Conservation (phyloP, 176 grass and related monocot genomes). For the Musa acuminata region DNA sequence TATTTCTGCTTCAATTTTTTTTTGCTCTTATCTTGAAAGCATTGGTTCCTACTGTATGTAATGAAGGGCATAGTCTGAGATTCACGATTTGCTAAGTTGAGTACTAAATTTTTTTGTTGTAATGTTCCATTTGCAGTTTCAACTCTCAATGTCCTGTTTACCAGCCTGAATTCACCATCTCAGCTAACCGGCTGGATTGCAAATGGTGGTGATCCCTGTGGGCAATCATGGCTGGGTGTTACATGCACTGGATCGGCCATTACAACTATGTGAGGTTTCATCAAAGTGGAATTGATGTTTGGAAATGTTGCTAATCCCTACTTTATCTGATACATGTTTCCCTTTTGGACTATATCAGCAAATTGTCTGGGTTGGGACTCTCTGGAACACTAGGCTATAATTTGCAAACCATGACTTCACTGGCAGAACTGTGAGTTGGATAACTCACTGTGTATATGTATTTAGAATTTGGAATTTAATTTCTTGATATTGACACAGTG, state of each 20-base stretch:
- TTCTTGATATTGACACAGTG: slow-evolving; percentile 37
- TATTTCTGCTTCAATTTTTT: neutral
- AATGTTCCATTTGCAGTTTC: slow-evolving; percentile 43
- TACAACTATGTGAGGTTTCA: slow-evolving; percentile 59
- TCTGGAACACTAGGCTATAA: slow-evolving; percentile 73
- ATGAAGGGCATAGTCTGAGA: neutral
- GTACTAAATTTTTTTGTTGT: slow-evolving; percentile 6
- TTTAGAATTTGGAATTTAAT: neutral
- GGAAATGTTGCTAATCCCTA: neutral
- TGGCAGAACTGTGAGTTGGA: slow-evolving; percentile 69
- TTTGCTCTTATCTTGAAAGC: neutral
- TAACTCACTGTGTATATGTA: neutral
- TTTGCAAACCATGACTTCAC: slow-evolving; percentile 58
- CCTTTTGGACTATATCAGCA: slow-evolving; percentile 32
- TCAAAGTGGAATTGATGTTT: neutral
- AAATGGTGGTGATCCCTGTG: slow-evolving; percentile 78
- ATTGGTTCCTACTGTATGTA: neutral
- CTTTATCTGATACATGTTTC: neutral
- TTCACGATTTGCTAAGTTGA: neutral
- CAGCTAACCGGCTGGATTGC: slow-evolving; percentile 59
- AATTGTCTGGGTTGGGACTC: slow-evolving; percentile 56
- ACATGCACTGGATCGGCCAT: slow-evolving; percentile 71
- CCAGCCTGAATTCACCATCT: slow-evolving; percentile 75
- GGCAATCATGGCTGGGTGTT: slow-evolving; percentile 66
- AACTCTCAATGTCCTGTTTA: slow-evolving; percentile 70